Conservation (phyloP, 2,329 filamentous ascomycete species). For the Gaeumannomyces sp. region DNA sequence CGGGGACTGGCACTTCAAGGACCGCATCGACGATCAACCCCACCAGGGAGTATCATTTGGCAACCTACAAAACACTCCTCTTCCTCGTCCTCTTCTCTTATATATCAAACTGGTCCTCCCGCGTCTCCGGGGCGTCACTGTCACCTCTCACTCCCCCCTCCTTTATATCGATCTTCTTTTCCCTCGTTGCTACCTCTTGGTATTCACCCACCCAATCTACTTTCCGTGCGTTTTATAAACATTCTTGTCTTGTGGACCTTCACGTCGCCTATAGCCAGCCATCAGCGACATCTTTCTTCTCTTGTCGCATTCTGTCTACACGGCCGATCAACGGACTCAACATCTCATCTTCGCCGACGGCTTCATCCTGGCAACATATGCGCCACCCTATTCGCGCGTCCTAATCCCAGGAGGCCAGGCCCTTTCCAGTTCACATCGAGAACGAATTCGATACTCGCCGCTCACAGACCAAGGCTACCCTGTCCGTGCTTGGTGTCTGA, state of each 20-base stretch:
- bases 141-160: conserved; percentile 4
- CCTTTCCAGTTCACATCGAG: background rate
- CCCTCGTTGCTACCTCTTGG: background rate
- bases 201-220: background rate
- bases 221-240: background rate
- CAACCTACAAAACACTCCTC: conserved; percentile 32
- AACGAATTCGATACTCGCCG: background rate
- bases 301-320: background rate
- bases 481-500: background rate
- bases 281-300: background rate
- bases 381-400: too few species aligned
- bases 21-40: conserved; percentile 33
- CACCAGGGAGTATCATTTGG: conserved; percentile 31
- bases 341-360: background rate
- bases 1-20: conserved; percentile 32
- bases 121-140: background rate
- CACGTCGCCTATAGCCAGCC: background rate
- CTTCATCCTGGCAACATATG: background rate
- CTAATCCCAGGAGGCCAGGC: background rate
- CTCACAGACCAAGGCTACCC: background rate
- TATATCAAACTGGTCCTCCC: conserved; percentile 3
- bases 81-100: conserved; percentile 18
- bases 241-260: conserved; percentile 4
- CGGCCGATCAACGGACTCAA: background rate
- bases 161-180: conserved; percentile 4